Evolutionary conservation across 2,329 filamentous ascomycete species (phyloP), one percentile per base, ranked within the genome.

Genomic region (Nothophaeocryptopus gaeumannii): DNA sequence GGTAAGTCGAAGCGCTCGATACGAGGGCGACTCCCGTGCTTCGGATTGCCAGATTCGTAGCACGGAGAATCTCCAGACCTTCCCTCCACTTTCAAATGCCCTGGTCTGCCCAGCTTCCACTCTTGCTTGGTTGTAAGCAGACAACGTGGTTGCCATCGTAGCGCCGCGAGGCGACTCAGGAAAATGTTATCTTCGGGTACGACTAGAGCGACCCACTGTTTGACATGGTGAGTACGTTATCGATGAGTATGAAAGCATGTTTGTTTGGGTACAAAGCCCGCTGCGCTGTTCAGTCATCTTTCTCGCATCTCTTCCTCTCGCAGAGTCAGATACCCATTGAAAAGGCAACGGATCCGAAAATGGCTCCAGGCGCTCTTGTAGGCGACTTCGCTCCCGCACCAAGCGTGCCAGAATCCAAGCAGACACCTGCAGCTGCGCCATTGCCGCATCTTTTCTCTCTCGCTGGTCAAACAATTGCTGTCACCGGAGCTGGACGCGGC

Each of bases 401-500:
- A 10, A 41, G 32, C 20, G 51, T 58, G 11, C 61, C 61, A 43
- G 60, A 64, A 39, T 62, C 58, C 11, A 41, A 51, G 7, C 35
- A 54, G 32, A 59, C 60, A 29, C 39, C 55, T 45, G 61, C 61
- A 5, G 54, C 56, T 38, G 56, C 56, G 3, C 58, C 60, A 29
- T 53, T 46, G 20, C 55, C 53, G 14, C 51, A 54, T 10, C 52
- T 60, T 30, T 64, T 64, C 56, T 57, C 58, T 13, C 50, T 63
- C 9, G 43, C 48, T 4, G 50, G 55, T 12, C 57, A 56, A 16
- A 62, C 60, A 5, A 54, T 63, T 30, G 58, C 58, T 7, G 58
- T 66, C 33, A 66, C 64, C 15, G 64, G 64, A 12, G 64, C 59
- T 10, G 64, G 61, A 5, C 48, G 63, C 36, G 64, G 64, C 5